Percentiles rank a stretch among this genome's conserved stretches.
Conservation (phyloP, 2,329 filamentous ascomycete species). For the Daldinia sp. region DNA sequence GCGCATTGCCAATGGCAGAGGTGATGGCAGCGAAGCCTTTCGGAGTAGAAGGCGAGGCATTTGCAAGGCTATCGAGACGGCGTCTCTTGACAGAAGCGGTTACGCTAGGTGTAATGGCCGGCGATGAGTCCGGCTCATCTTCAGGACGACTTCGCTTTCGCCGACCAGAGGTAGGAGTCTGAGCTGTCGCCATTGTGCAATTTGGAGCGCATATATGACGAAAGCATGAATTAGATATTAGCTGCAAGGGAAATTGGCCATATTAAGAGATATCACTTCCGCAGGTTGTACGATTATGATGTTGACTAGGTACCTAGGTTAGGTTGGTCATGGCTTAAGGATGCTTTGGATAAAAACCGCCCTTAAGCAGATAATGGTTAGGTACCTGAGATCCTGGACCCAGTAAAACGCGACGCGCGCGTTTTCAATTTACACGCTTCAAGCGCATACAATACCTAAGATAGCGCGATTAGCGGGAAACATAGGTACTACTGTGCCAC, state of each 20-base stretch:
- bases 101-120: slow-evolving; percentile 33
- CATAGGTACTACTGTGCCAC: too few relatives aligned
- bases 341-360: slow-evolving; percentile 14
- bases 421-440: slow-evolving; percentile 31
- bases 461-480: too few relatives aligned
- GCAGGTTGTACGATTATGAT: neutral
- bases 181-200: slow-evolving; percentile 37
- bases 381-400: neutral
- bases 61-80: slow-evolving; percentile 33
- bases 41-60: slow-evolving; percentile 39
- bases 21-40: slow-evolving; percentile 39
- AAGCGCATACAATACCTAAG: neutral
- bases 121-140: slow-evolving; percentile 37
- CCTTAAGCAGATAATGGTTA: neutral
- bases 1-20: slow-evolving; percentile 38
- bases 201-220: neutral
- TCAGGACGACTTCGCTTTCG: slow-evolving; percentile 41
- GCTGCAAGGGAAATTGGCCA: slow-evolving; percentile 7
- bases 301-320: too few relatives aligned
- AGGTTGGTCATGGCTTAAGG: neutral
- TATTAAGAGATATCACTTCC: neutral
- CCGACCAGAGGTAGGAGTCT: slow-evolving; percentile 36
- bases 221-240: slow-evolving; percentile 9
- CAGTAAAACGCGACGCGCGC: slow-evolving; percentile 30
- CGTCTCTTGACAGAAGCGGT: slow-evolving; percentile 39